Evolutionary conservation across 2,329 filamentous ascomycete genomes (phyloP).

Genomic region (Coniella vitis): DNA sequence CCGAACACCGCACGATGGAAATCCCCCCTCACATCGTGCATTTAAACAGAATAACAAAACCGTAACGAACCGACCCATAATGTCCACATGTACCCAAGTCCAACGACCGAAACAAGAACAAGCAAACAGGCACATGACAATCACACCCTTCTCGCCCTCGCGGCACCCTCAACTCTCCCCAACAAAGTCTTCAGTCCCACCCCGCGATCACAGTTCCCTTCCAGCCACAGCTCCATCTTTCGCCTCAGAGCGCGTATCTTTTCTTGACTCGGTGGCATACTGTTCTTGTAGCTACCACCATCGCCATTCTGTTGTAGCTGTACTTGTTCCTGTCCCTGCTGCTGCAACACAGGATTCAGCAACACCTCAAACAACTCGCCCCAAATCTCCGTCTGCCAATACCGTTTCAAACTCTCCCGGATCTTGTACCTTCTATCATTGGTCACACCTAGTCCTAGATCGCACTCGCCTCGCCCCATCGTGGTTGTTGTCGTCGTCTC

Average conservation of each 20-base stretch:
- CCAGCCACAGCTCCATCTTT: slow-evolving; percentile 79
- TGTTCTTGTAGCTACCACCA: too few relatives aligned
- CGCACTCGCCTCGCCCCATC: slow-evolving; percentile 40
- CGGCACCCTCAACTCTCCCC: slow-evolving; percentile 51
- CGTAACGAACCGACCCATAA: too few relatives aligned
- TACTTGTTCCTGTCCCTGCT: slow-evolving; percentile 60
- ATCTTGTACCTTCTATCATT: slow-evolving; percentile 67
- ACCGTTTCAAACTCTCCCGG: slow-evolving; percentile 78
- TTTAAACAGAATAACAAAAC: too few relatives aligned
- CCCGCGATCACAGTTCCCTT: slow-evolving; percentile 75
- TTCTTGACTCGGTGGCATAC: slow-evolving; percentile 24
- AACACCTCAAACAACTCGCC: slow-evolving; percentile 72
- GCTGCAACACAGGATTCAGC: slow-evolving; percentile 67
- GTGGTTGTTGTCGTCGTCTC: slow-evolving; percentile 47
- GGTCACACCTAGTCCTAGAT: slow-evolving; percentile 46
- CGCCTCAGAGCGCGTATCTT: slow-evolving; percentile 64
- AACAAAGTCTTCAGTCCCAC: slow-evolving; percentile 65
- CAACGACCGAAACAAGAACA: too few relatives aligned
- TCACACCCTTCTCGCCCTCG: slow-evolving; percentile 28
- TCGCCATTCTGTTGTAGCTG: slow-evolving; percentile 29
- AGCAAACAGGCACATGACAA: too few relatives aligned
- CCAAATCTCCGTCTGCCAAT: slow-evolving; percentile 97
- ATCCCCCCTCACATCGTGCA: too few relatives aligned
- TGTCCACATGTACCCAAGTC: too few relatives aligned
- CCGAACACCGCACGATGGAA: too few relatives aligned